Conservation (phyloP, 2,329 filamentous ascomycete genomes). For the Exophiala calicioides region DNA sequence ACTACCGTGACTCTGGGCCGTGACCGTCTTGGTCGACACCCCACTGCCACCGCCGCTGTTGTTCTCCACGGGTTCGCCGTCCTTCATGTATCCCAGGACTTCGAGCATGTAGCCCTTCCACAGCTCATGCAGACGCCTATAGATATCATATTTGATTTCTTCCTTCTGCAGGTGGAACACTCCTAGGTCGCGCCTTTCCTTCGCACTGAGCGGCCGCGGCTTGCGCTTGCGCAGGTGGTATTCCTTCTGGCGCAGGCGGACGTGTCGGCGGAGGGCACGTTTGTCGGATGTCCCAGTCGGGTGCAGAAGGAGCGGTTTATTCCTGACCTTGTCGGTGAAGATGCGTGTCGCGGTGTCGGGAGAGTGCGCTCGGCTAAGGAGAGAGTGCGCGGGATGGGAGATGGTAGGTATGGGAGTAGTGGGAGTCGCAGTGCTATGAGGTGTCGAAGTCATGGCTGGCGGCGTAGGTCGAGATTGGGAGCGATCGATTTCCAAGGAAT, state of each 20-base stretch:
- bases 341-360: slow-evolving; percentile 70
- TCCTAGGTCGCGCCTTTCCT: slow-evolving; percentile 70
- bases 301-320: slow-evolving; percentile 76
- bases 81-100: slow-evolving; percentile 61
- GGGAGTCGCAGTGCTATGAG: background rate
- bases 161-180: slow-evolving; percentile 73
- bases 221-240: slow-evolving; percentile 53
- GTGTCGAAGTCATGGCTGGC: slow-evolving; percentile 11
- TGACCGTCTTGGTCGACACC: slow-evolving; percentile 34
- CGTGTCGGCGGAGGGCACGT: slow-evolving; percentile 55
- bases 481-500: too few relatives aligned
- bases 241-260: slow-evolving; percentile 49
- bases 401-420: background rate
- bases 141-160: slow-evolving; percentile 72
- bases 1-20: slow-evolving; percentile 53
- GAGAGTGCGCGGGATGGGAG: slow-evolving; percentile 56
- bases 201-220: slow-evolving; percentile 72
- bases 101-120: slow-evolving; percentile 88
- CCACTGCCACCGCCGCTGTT: slow-evolving; percentile 40
- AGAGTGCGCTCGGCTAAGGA: slow-evolving; percentile 78
- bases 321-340: slow-evolving; percentile 78
- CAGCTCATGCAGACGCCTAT: slow-evolving; percentile 72
- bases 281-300: slow-evolving; percentile 54
- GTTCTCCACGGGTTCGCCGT: slow-evolving; percentile 31
- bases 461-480: background rate